Evolutionary conservation across 2,329 filamentous ascomycete genomes (phyloP), one percentile per base, ranked within the genome.

Genomic region (Alternaria sp.): DNA sequence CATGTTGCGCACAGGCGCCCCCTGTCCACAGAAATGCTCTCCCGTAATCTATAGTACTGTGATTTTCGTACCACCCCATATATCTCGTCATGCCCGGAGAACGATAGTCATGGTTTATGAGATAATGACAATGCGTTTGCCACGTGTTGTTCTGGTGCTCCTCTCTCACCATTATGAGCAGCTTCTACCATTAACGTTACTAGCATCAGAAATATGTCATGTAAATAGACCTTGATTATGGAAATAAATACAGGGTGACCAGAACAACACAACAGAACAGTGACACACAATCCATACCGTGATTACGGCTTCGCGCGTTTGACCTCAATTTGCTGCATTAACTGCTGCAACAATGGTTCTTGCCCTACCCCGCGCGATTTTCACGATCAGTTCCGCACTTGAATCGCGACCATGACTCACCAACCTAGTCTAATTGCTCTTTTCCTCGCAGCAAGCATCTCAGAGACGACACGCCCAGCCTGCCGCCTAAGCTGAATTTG

Each of bases 101-200:
- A 39, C 18, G 7, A 44, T 20, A n/a, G 18, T 36, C 11, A 44
- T 11, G 32, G 47, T 51, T 26, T 39, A 51, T 51, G 34, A 38
- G 34, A 34, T 38, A 8, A 12, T 14, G 14, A 51, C 18, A 26
- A 3, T 22, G 16, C 47, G 47, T 39, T 7, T 51, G 22, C 22
- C 34, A 51, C 20, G 30, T 51, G 22, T 51, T 39, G 20, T 16
- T 14, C 32, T 51, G 14, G 47, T 51, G 47, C 32, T 51, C 2
- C 47, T 51, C 47, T 14, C 47, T 39, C 3, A 26, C 32, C 20
- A 8, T n/a, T 16, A 51, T 51, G 22, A 51, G 18, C 3, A 51
- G 34, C 47, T 51, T 39, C 20, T 39, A 51, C 20, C 14, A 14
- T 39, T 51, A n/a, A n/a, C n/a, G n/a, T n/a, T n/a, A 51, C 47